A percentile compares a stretch with the other conserved stretches of the same genome.
These are phyloP conservation scores for Bipolaris cookei DNA, from an alignment of 2,329 filamentous ascomycete species.

Conservation along the genomic window DNA sequence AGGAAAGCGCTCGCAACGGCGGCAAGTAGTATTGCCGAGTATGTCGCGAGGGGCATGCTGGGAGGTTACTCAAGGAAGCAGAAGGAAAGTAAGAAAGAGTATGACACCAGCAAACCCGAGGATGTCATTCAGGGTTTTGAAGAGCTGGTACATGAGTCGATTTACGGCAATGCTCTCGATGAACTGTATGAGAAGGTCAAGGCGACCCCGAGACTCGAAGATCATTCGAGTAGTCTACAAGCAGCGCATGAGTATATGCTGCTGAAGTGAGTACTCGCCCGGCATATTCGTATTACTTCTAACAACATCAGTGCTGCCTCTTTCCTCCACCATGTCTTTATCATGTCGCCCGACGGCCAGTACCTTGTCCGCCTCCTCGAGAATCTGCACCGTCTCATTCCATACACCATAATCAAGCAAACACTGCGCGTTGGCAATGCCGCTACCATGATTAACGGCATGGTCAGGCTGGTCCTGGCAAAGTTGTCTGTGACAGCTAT, in stretches of 20 bases:
- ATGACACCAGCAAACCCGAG: conserved; percentile 64
- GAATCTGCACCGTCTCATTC: conserved; percentile 72
- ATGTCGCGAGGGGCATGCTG: conserved; percentile 69
- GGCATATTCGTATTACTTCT: background rate
- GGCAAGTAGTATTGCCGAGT: conserved; percentile 72
- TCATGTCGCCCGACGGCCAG: conserved; percentile 76
- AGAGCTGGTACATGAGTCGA: conserved; percentile 67
- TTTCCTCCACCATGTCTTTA: conserved; percentile 74
- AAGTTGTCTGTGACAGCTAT: conserved; percentile 76
- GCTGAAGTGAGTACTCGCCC: conserved; percentile 64
- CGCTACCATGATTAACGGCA: conserved; percentile 78
- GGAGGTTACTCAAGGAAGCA: conserved; percentile 62
- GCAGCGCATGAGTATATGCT: conserved; percentile 72
- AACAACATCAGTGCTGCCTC: conserved; percentile 66
- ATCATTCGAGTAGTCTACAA: conserved; percentile 66
- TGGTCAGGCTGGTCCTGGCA: conserved; percentile 75
- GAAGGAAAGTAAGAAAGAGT: conserved; percentile 51
- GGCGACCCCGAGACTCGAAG: conserved; percentile 67
- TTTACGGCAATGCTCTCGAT: conserved; percentile 73
- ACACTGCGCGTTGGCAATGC: conserved; percentile 79
- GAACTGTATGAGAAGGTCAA: conserved; percentile 67
- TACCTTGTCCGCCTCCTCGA: conserved; percentile 74
- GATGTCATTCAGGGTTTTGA: conserved; percentile 71
- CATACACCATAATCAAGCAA: conserved; percentile 74
- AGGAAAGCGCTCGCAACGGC: conserved; percentile 78